phyloP scores from a whole-genome alignment of 169 alveolate species.

The Eimeria falciformis region DNA sequence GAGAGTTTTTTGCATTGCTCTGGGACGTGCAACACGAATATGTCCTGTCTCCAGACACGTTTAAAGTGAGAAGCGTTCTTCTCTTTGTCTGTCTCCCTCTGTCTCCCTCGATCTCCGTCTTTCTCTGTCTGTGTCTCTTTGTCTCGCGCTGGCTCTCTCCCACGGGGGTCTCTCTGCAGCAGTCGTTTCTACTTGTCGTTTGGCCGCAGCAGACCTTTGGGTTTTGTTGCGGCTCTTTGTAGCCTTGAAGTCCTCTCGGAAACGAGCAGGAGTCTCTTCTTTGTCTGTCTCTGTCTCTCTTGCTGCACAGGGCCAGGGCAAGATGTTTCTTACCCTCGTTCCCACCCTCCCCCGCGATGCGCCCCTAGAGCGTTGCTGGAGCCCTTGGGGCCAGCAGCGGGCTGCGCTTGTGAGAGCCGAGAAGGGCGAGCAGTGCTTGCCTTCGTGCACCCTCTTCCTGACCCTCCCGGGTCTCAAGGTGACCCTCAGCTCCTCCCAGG shows the following conservation, averaged over 20 bases:
- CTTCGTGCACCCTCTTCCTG: constrained; percentile 36
- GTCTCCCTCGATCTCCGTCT: background rate
- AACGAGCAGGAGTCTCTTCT: no score
- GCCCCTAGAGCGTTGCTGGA: constrained; percentile 66
- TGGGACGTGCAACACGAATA: constrained; percentile 67
- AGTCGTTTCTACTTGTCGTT: no score
- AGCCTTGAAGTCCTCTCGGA: no score
- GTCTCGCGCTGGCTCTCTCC: background rate
- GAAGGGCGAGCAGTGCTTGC: background rate
- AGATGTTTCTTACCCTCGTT: constrained; percentile 43
- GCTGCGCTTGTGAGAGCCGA: background rate
- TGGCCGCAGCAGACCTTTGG: no score
- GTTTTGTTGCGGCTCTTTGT: no score
- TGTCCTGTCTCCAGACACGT: constrained; percentile 32
- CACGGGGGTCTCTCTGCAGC: background rate
- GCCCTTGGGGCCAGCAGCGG: constrained; percentile 47
- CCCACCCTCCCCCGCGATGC: constrained; percentile 52
- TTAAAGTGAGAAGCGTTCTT: constrained; percentile 1
- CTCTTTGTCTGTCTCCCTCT: background rate
- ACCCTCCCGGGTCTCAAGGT: constrained; percentile 17
- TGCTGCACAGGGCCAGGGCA: constrained; percentile 54
- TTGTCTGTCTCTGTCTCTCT: no score
- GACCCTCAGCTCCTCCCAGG: constrained; percentile 23
- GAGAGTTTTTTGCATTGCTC: background rate
- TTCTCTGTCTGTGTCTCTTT: background rate